phyloP scores from a whole-genome alignment of 2,329 filamentous ascomycete genomes.

The Chrysosporium keratinophilum region DNA sequence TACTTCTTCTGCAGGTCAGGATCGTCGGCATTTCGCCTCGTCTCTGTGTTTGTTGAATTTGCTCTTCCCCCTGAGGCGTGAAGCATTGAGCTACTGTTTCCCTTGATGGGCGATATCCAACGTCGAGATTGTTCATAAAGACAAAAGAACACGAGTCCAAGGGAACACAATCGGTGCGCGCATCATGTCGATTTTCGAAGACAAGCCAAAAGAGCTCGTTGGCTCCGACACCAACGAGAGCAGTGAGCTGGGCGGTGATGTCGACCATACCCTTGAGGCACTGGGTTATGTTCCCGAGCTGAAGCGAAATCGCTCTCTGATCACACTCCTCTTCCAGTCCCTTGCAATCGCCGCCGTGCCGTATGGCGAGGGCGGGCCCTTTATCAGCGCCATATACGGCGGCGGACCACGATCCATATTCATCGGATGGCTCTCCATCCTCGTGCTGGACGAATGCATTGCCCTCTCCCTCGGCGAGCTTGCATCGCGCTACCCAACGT shows the following conservation, averaged over 20 bases:
- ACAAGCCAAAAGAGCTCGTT: neutral
- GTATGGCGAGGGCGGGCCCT: slow-evolving; percentile 39
- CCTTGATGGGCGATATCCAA: neutral
- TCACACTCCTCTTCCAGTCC: slow-evolving; percentile 51
- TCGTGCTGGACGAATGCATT: slow-evolving; percentile 44
- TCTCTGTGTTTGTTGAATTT: neutral
- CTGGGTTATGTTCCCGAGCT: slow-evolving; percentile 51
- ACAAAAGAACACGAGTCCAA: neutral
- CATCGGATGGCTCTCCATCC: slow-evolving; percentile 47
- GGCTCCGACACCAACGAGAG: neutral
- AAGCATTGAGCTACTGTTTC: neutral
- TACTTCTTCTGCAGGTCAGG: neutral
- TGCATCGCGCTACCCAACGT: slow-evolving; percentile 44
- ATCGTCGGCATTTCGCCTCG: neutral
- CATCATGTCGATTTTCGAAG: slow-evolving; percentile 8
- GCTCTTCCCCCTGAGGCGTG: neutral
- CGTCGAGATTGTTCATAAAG: neutral
- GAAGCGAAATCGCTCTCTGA: slow-evolving; percentile 48
- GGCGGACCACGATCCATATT: slow-evolving; percentile 47
- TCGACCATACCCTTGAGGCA: slow-evolving; percentile 5
- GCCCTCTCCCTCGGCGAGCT: slow-evolving; percentile 44
- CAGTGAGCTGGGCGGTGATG: slow-evolving; percentile 6
- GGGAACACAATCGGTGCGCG: neutral
- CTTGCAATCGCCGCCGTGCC: slow-evolving; percentile 52
- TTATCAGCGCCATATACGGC: slow-evolving; percentile 36